phyloP scores from a whole-genome alignment of 352 stramenopile species.

The Phytopythium boreale region DNA sequence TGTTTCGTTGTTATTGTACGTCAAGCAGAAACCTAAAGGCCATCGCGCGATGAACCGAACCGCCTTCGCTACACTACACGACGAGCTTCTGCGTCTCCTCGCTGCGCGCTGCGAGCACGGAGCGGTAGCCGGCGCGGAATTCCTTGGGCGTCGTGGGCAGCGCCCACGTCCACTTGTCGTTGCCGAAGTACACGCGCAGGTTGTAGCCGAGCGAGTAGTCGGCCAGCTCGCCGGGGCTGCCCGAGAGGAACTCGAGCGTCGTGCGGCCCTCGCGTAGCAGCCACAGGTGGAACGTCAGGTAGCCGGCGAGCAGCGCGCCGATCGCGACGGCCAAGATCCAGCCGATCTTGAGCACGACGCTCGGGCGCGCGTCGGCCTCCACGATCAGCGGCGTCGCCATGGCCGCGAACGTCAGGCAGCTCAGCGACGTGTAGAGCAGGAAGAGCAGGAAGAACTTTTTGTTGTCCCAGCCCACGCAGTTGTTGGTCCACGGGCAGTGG shows the following conservation, averaged over 20 bases:
- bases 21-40: not conserved
- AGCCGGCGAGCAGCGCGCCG: constrained; percentile 56
- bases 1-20: not conserved
- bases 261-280: constrained; percentile 59
- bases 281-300: constrained; percentile 78
- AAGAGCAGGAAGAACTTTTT: constrained; percentile 87
- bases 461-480: constrained; percentile 83
- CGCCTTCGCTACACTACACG: constrained; percentile 9
- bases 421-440: constrained; percentile 67
- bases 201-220: constrained; percentile 44
- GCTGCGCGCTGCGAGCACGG: not conserved
- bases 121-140: constrained; percentile 5
- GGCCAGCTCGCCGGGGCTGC: constrained; percentile 46
- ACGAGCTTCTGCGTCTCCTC: constrained; percentile 38
- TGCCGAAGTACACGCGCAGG: constrained; percentile 65
- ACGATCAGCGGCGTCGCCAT: constrained; percentile 35
- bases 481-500: constrained; percentile 83
- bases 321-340: constrained; percentile 53
- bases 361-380: constrained; percentile 5
- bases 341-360: constrained; percentile 31
- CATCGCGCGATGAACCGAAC: no score
- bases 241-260: constrained; percentile 72
- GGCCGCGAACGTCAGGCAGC: constrained; percentile 52
- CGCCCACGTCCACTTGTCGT: constrained; percentile 47
- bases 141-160: constrained; percentile 43